These are phyloP conservation scores for Nissolia schottii DNA, from an alignment of 306 rosid genomes.

Conservation along the genomic window DNA sequence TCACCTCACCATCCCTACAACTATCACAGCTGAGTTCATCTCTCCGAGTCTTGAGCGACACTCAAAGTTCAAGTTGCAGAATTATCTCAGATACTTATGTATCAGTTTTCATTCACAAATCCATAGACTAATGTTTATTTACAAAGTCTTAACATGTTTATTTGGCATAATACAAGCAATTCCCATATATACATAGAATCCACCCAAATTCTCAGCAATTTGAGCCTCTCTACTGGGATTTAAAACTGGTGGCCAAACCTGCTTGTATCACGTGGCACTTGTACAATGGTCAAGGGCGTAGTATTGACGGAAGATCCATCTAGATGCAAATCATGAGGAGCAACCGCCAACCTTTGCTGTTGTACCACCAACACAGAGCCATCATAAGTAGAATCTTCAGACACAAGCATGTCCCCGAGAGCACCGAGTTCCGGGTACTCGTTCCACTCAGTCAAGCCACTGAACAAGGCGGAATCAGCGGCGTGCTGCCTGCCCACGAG, in stretches of 20 bases:
- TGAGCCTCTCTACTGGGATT: too few species aligned
- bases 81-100: not conserved
- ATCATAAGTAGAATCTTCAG: conserved; percentile 29
- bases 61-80: too few species aligned
- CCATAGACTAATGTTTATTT: not conserved
- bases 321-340: not conserved
- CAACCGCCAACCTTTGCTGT: conserved; percentile 28
- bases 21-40: not conserved
- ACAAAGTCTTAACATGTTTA: not conserved
- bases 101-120: not conserved
- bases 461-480: conserved; percentile 24
- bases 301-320: not conserved
- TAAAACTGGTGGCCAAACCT: not conserved
- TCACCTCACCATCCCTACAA: too few species aligned
- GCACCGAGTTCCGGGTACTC: conserved; percentile 63
- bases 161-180: not conserved
- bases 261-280: conserved; percentile 6
- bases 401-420: conserved; percentile 50
- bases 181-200: not conserved
- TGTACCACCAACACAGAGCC: conserved; percentile 57
- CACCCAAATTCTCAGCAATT: not conserved
- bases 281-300: not conserved
- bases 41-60: too few species aligned
- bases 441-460: conserved; percentile 49
- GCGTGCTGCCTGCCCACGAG: conserved; percentile 57